Percentiles rank a stretch among this genome's conserved stretches.
These are phyloP conservation scores for Silene uniflora DNA, from an alignment of 148 eudicot species.

Conservation along the genomic window DNA sequence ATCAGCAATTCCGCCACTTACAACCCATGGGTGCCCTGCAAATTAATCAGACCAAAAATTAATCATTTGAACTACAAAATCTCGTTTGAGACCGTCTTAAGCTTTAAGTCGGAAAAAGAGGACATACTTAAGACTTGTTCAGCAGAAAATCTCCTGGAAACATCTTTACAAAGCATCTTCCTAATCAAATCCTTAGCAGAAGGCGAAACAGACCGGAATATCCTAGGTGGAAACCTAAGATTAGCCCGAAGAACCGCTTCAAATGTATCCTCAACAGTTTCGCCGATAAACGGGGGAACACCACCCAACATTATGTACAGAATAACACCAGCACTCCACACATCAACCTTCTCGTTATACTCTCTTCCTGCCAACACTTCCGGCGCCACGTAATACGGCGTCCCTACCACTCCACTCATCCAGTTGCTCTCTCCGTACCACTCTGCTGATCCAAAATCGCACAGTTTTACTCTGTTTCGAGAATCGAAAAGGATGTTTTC, in stretches of 20 bases:
- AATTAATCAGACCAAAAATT: background rate
- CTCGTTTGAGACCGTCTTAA: too few relatives aligned
- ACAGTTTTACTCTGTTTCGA: slow-evolving; percentile 42
- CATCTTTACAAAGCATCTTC: slow-evolving; percentile 90
- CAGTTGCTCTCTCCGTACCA: slow-evolving; percentile 34
- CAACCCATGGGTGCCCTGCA: slow-evolving; percentile 84
- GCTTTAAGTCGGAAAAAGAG: background rate
- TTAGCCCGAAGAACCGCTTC: slow-evolving; percentile 65
- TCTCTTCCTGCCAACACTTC: slow-evolving; percentile 73
- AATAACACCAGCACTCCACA: slow-evolving; percentile 91
- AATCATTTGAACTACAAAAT: too few relatives aligned
- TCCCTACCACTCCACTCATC: slow-evolving; percentile 85
- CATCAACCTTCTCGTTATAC: slow-evolving; percentile 73
- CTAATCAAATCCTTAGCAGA: slow-evolving; percentile 73
- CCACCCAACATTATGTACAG: slow-evolving; percentile 79
- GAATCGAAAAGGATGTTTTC: slow-evolving; percentile 72
- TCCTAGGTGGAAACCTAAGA: slow-evolving; percentile 70
- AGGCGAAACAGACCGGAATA: slow-evolving; percentile 62
- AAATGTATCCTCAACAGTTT: slow-evolving; percentile 57
- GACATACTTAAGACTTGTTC: slow-evolving; percentile 83
- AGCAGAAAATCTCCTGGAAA: slow-evolving; percentile 61
- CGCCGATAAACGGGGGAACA: slow-evolving; percentile 76
- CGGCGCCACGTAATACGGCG: slow-evolving; percentile 92
- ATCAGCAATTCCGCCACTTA: slow-evolving; percentile 53
- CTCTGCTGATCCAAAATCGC: slow-evolving; percentile 88